A percentile compares a stretch with the other conserved stretches of the same genome.
phyloP scores from a whole-genome alignment of 306 rosid genomes.

The Calophaca sinica region DNA sequence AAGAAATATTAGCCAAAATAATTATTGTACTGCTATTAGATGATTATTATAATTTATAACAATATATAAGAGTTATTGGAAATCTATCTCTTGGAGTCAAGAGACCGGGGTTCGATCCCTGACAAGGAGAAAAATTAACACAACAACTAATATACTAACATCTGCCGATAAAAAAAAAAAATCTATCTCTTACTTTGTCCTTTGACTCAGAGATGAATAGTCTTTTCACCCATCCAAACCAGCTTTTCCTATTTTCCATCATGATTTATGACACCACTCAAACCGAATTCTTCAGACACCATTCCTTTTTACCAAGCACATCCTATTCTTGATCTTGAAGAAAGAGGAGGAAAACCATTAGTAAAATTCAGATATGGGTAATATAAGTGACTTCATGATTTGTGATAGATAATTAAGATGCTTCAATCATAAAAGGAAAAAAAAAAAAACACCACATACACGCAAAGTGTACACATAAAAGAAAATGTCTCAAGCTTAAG shows the following conservation, averaged over 20 bases:
- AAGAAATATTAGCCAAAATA: conserved; percentile 24
- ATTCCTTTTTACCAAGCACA: conserved; percentile 36
- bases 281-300: conserved; percentile 42
- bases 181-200: conserved; percentile 51
- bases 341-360: conserved; percentile 24
- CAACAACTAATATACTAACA: too few relatives aligned
- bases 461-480: conserved; percentile 30
- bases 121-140: too few relatives aligned
- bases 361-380: conserved; percentile 12
- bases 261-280: conserved; percentile 44
- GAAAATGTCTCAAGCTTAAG: conserved; percentile 3
- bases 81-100: background rate
- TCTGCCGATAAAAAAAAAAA: background rate
- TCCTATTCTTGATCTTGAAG: conserved; percentile 36
- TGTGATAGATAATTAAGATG: background rate
- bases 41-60: background rate
- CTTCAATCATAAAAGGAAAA: background rate
- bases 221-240: conserved; percentile 81
- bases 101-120: too few relatives aligned
- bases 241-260: conserved; percentile 74
- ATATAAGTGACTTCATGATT: conserved; percentile 8
- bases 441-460: background rate
- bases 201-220: conserved; percentile 61
- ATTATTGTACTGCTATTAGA: background rate
- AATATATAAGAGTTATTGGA: conserved; percentile 11